Evolutionary conservation across 768 basidiomycete genomes (phyloP), one percentile per base, ranked within the genome.

Genomic region (Leccinum imitatum): DNA sequence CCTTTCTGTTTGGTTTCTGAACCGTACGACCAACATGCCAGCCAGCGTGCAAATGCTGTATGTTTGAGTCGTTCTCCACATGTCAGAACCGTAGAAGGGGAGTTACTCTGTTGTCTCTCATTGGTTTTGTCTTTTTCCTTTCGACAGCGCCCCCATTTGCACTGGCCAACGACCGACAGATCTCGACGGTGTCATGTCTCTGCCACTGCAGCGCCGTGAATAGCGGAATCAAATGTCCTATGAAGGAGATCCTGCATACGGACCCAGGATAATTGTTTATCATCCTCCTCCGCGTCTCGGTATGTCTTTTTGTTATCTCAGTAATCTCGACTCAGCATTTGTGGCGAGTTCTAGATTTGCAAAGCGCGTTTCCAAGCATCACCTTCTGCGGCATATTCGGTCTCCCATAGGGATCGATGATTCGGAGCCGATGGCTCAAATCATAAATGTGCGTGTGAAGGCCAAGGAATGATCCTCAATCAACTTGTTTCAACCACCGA

Each of bases 201-300:
- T 67, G 59, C 52, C 54, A 30, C 54, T 57, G 65, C 33, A 54
- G 33, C 65, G 65, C 65, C 66, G 50, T 56, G 33, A 17, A 31
- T 46, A 27, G 35, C 58, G 57, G 66, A 17, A 54, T 30, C 52
- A 39, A 17, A 5, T 30, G 27, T 54, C 50, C 33, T 37, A 27
- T 60, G 46, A 50, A 57, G 17, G 51, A 23, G 17, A 3, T 27
- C 3, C 8, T 6, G 13, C 33, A 41, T 15, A 31, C 23, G 50
- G 33, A 50, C 50, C 33, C 13, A 8, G 2, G 25, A 50, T 50
- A 50, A 27, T n/a, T 4, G 17, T 39, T 39, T 17, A 39, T 23
- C 47, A 23, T 19, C 6, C 9, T 50, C 23, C 1, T 7, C 48
- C 11, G 6, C 13, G 47, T 55, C 25, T 53, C 27, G 55, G 64